Evolutionary conservation across 2,329 filamentous ascomycete genomes (phyloP), one percentile per base, ranked within the genome.

Genomic region (Fusarium cyanostomum): DNA sequence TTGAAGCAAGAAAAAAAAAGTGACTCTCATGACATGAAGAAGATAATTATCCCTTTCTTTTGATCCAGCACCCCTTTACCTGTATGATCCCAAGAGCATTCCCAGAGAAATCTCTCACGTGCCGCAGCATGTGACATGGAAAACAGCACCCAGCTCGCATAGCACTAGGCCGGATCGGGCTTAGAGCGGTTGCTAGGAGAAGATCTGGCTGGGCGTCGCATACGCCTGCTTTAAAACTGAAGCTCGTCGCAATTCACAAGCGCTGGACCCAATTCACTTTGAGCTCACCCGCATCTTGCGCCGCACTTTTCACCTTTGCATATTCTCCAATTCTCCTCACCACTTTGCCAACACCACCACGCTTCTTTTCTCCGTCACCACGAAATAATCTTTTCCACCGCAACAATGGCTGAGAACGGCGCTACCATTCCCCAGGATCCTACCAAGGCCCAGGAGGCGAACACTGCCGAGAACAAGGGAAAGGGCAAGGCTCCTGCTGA

Each of bases 401-500:
- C 53, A 59, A 70, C 52, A 69, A 84, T 86, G 82, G 77, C 82
- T 72, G 78, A 82, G 67, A 84, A 83, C 78, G 78, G 78, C 65
- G 73, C 79, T 67, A 81, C 80, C 62, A 74, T 81, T 73, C 78
- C 83, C 53, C 72, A 80, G 71, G 77, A 81, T 71, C 72, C 79
- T 72, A 73, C 81, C 70, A 50, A 64, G 30, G 73, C 73, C 59
- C 62, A 71, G 49, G 74, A 76, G 62, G 74, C 72, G 66, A 70
- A 74, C 70, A 73, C 75, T 62, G 75, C 84, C 61, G 83, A 87
- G 72, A 80, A 82, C 77, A 96, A 96, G 85, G 92, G 92, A 79
- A 97, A 97, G 84, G 92, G 92, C 81, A 97, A 97, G 84, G 85
- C 86, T 45, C 74, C 81, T 46, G 78, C 80, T 67, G 79, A 84